Evolutionary conservation across 1,139 yeast species (phyloP).

Genomic region (Protomyces pachydermus): DNA sequence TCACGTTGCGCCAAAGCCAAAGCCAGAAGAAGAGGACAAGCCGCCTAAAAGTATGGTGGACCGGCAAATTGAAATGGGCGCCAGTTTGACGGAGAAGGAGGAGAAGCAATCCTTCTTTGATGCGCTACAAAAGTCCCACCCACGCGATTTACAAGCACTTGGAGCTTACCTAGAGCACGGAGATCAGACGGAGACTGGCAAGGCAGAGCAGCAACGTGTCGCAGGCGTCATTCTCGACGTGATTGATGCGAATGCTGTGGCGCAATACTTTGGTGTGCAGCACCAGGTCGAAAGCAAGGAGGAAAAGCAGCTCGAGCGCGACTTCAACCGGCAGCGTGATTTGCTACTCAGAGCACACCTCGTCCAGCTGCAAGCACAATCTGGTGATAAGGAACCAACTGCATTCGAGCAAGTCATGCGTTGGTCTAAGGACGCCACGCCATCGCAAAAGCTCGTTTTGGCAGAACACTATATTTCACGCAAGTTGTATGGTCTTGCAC

Average conservation of each 20-base stretch:
- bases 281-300: neutral
- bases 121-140: slow-evolving; percentile 16
- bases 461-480: slow-evolving; percentile 5
- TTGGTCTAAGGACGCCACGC: neutral
- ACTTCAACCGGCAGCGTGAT: neutral
- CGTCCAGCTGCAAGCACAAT: slow-evolving; percentile 5
- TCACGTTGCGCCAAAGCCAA: slow-evolving; percentile 2
- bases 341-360: slow-evolving; percentile 7
- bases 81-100: slow-evolving; percentile 17
- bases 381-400: neutral
- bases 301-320: slow-evolving; percentile 2
- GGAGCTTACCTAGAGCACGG: slow-evolving; percentile 23
- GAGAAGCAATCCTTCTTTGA: slow-evolving; percentile 25
- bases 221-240: slow-evolving; percentile 21
- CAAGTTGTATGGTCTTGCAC: slow-evolving; percentile 26
- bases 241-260: slow-evolving; percentile 24
- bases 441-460: neutral
- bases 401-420: neutral
- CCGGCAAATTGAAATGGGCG: slow-evolving; percentile 26
- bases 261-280: slow-evolving; percentile 24
- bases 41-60: slow-evolving; percentile 18
- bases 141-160: slow-evolving; percentile 25
- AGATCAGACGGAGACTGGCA: slow-evolving; percentile 5
- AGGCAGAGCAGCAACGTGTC: slow-evolving; percentile 9
- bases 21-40: slow-evolving; percentile 18